Conservation (phyloP, 129 eudicot genomes). For the Cynara cardunculus region DNA sequence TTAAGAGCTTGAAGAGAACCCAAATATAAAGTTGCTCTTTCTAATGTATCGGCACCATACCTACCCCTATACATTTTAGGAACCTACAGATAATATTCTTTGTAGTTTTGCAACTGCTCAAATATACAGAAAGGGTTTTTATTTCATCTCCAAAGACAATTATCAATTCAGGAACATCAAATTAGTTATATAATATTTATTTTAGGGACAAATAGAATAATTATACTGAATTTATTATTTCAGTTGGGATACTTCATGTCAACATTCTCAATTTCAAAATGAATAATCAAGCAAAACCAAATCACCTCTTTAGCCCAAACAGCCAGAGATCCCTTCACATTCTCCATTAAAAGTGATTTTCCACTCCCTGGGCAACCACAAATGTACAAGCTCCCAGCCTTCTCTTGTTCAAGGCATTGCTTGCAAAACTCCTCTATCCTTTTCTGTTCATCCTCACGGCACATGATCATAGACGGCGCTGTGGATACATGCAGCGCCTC, state of each 20-base stretch:
- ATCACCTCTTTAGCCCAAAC: conserved; percentile 83
- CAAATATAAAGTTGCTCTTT: neutral
- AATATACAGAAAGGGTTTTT: neutral
- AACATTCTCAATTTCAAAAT: neutral
- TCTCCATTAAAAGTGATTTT: conserved; percentile 85
- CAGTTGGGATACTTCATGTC: neutral
- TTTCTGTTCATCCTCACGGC: conserved; percentile 76
- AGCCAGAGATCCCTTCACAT: conserved; percentile 49
- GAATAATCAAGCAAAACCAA: neutral
- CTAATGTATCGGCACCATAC: neutral
- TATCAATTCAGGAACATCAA: neutral
- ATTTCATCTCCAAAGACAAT: neutral
- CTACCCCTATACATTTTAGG: neutral
- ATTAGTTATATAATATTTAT: neutral
- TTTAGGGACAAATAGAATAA: neutral
- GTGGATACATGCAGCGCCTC: conserved; percentile 86
- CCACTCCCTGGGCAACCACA: conserved; percentile 98
- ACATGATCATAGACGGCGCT: conserved; percentile 51
- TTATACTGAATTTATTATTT: neutral
- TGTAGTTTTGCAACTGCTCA: neutral
- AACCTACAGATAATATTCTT: neutral
- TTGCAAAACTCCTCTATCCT: conserved; percentile 70
- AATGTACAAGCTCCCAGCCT: conserved; percentile 76
- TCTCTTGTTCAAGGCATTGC: conserved; percentile 52
- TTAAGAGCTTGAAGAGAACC: neutral